These are phyloP conservation scores for Calonectria leucothoes DNA, from an alignment of 2,329 filamentous ascomycete species.

Conservation along the genomic window DNA sequence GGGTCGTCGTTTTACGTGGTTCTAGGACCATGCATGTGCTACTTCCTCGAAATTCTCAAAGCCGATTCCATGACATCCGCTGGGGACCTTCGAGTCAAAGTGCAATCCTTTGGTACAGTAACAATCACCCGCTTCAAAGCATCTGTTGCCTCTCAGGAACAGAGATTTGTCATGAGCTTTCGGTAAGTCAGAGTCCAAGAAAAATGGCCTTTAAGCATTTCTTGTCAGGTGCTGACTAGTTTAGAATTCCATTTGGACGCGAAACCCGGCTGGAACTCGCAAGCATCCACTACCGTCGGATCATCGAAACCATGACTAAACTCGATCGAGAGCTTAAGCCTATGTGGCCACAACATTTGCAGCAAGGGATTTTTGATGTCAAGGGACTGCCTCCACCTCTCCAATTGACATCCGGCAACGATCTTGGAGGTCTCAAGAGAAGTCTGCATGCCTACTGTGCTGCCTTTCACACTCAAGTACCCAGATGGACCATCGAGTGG, in stretches of 20 bases:
- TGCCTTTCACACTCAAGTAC: slow-evolving; percentile 61
- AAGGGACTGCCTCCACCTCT: slow-evolving; percentile 64
- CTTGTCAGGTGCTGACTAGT: slow-evolving; percentile 20
- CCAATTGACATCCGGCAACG: slow-evolving; percentile 65
- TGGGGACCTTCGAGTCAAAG: slow-evolving; percentile 60
- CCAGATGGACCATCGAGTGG: slow-evolving; percentile 64
- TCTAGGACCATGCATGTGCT: slow-evolving; percentile 64
- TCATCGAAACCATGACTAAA: slow-evolving; percentile 65
- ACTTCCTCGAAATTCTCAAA: slow-evolving; percentile 62
- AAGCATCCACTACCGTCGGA: slow-evolving; percentile 64
- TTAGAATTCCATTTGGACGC: slow-evolving; percentile 55
- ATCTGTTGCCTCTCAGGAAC: slow-evolving; percentile 63
- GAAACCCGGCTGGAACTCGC: slow-evolving; percentile 62
- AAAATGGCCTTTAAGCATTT: not conserved
- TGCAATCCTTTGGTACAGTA: slow-evolving; percentile 64
- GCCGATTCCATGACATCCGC: slow-evolving; percentile 54
- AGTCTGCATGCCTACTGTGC: slow-evolving; percentile 67
- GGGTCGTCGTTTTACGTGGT: slow-evolving; percentile 66
- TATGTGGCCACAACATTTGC: slow-evolving; percentile 68
- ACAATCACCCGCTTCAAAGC: slow-evolving; percentile 64
- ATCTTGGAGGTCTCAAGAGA: slow-evolving; percentile 65
- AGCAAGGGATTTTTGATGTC: slow-evolving; percentile 64
- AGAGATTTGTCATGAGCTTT: slow-evolving; percentile 67
- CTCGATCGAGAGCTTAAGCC: slow-evolving; percentile 68
- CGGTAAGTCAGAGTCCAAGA: slow-evolving; percentile 52